These are phyloP conservation scores for Suhomyces bokatorum DNA, from an alignment of 1,139 yeast genomes.

Conservation along the genomic window DNA sequence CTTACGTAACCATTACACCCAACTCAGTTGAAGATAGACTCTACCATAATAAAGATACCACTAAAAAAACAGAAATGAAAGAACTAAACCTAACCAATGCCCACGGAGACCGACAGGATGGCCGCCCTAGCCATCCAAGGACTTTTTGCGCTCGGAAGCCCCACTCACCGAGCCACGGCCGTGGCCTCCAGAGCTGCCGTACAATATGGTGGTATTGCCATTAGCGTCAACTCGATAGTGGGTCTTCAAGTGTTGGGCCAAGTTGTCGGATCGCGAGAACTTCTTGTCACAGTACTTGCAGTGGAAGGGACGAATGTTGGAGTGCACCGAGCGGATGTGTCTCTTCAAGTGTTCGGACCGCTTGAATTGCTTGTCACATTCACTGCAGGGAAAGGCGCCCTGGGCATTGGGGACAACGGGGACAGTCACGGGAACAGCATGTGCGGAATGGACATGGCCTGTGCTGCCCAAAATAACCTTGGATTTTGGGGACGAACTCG, in stretches of 20 bases:
- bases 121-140: neutral
- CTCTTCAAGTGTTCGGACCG: conserved; percentile 51
- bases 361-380: conserved; percentile 49
- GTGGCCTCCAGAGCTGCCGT: conserved; percentile 39
- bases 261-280: conserved; percentile 48
- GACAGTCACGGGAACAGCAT: conserved; percentile 6
- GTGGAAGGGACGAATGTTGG: conserved; percentile 49
- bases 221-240: conserved; percentile 34
- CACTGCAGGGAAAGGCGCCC: conserved; percentile 44
- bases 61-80: conserved; percentile 2
- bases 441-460: neutral
- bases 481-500: conserved; percentile 2
- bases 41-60: neutral
- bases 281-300: conserved; percentile 52
- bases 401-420: conserved; percentile 16
- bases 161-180: conserved; percentile 19
- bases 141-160: conserved; percentile 17
- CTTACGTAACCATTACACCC: too few relatives aligned
- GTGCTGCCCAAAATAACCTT: conserved; percentile 5
- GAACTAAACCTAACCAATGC: conserved; percentile 4
- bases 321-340: conserved; percentile 50
- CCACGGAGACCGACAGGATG: neutral
- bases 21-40: too few relatives aligned
- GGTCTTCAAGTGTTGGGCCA: conserved; percentile 52
- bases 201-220: conserved; percentile 40